phyloP scores from a whole-genome alignment of 176 grass and related monocot genomes.

The Carex parvula region DNA sequence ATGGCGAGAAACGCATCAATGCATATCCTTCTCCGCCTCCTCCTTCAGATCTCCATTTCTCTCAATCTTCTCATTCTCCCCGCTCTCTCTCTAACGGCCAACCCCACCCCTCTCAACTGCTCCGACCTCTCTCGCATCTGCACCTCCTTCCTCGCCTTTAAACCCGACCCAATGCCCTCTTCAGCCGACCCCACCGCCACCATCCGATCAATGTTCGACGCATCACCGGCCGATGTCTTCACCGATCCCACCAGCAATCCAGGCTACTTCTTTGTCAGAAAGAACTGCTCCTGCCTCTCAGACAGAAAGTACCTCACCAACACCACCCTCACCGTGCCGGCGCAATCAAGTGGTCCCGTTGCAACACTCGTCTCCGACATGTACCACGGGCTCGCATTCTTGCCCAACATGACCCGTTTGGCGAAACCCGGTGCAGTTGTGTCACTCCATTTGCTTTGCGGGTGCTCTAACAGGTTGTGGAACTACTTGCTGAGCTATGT shows the following conservation, averaged over 20 bases:
- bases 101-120: constrained; percentile 65
- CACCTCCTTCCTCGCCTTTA: constrained; percentile 91
- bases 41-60: constrained; percentile 10
- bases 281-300: constrained; percentile 96
- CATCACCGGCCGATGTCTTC: constrained; percentile 61
- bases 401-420: constrained; percentile 45
- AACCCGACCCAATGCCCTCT: background rate
- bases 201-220: constrained; percentile 90
- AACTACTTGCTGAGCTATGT: constrained; percentile 96
- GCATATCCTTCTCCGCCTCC: constrained; percentile 9
- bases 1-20: background rate
- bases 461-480: constrained; percentile 83
- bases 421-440: constrained; percentile 58
- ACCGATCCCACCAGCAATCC: constrained; percentile 71
- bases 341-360: constrained; percentile 36
- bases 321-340: constrained; percentile 73
- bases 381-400: constrained; percentile 55
- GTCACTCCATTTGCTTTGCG: constrained; percentile 84
- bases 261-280: constrained; percentile 79
- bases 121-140: constrained; percentile 79
- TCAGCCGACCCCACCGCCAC: constrained; percentile 29
- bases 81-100: constrained; percentile 15
- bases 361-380: constrained; percentile 36
- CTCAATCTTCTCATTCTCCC: constrained; percentile 14
- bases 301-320: constrained; percentile 74